Conservation (phyloP, 352 stramenopile species). For the Thraustotheca clavata region DNA sequence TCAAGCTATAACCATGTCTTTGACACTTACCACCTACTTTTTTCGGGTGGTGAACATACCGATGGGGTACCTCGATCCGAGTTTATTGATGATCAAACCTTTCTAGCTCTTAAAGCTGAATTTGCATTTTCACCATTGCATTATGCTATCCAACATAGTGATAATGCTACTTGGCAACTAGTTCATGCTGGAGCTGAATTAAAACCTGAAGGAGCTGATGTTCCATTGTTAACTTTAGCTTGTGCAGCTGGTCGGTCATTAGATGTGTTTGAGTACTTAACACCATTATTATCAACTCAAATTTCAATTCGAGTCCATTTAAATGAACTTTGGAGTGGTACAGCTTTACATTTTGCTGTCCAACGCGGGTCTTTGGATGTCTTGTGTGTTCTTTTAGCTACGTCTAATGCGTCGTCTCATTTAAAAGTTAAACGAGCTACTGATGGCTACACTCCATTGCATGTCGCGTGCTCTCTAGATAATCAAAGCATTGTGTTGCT, state of each 20-base stretch:
- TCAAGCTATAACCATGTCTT: conserved; percentile 22
- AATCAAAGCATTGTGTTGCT: not conserved
- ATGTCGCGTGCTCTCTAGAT: not conserved
- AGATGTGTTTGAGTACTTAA: conserved; percentile 18
- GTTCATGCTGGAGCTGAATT: conserved; percentile 10
- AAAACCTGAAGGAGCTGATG: conserved; percentile 2
- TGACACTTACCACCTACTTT: conserved; percentile 41
- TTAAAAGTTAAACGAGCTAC: conserved; percentile 2
- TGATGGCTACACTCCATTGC: conserved; percentile 11
- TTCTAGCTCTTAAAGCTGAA: not conserved
- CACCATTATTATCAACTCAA: not conserved
- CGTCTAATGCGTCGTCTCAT: not conserved
- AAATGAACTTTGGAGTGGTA: not conserved
- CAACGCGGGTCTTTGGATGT: not conserved
- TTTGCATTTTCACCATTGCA: conserved; percentile 11
- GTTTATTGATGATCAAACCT: not conserved
- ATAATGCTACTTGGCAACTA: conserved; percentile 21
- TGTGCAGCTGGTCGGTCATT: not conserved
- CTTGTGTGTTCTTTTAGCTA: not conserved
- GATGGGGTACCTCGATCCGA: conserved; percentile 26
- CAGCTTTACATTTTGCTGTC: conserved; percentile 14
- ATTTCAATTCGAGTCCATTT: conserved; percentile 5
- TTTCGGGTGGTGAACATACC: conserved; percentile 38
- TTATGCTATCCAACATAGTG: conserved; percentile 20
- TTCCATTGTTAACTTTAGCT: conserved; percentile 5